Base-by-base conservation (phyloP, 108 stramenopile species). In the Conticribra guillardii region DNA sequence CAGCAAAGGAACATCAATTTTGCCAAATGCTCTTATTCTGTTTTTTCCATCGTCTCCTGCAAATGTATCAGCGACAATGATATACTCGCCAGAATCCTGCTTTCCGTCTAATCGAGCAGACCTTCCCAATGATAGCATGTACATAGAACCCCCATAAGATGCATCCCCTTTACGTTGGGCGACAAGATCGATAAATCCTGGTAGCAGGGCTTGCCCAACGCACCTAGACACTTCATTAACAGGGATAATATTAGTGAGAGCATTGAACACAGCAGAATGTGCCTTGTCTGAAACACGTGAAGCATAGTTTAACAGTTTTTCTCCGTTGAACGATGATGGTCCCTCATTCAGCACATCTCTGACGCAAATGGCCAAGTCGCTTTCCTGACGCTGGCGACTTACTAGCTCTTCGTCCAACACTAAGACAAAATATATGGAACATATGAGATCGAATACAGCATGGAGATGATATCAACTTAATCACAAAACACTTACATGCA, bases 181-280 rank as follows among this genome's bases (percentile, higher is more conserved):
- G n/a, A 89, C 69, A 37, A 89, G 45, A 74, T 89, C 88, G 28
- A 77, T 46, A 71, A 82, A 89, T 17, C 88, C 88, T 26, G 85
- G 84, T n/a, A 86, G 49, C 34, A 89, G 46, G 2, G 82, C 73
- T 45, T 45, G 9, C 0, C 85, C 85, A 21, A 86, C 31, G 30
- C 31, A 44, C 4, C 45, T 33, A 1, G 66, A 37, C 0, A 82
- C 80, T 26, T 68, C 58, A 22, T 17, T 15, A 21, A 68, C 51
- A 32, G 19, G 24, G 4, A 54, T 67, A 29, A 59, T n/a, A 18
- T 54, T 67, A 26, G 51, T 22, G 53, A 77, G 7, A 21, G 77
- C 56, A 45, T 67, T 32, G 21, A 48, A 59, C 7, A 85, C 72
- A 19, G 87, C 71, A 9, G 28, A 58, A 23, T 55, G 34, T 9